Percentiles rank a stretch among this genome's conserved stretches.
phyloP scores from a whole-genome alignment of 2,329 filamentous ascomycete species.

The Exophiala spinifera region DNA sequence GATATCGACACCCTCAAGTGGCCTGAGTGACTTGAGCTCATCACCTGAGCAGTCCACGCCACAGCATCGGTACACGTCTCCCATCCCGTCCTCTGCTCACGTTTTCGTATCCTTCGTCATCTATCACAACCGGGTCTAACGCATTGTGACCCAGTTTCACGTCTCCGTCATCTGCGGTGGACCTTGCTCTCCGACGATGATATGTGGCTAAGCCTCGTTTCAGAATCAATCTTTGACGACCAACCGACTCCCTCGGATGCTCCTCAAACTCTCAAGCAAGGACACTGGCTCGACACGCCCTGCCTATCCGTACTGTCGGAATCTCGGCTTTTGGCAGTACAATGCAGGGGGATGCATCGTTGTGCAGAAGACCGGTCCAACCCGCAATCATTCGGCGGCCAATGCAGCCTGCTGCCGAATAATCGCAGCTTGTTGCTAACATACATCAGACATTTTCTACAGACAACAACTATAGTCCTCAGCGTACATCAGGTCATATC shows the following conservation, averaged over 20 bases:
- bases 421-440: background rate
- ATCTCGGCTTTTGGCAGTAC: constrained; percentile 2
- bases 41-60: constrained; percentile 14
- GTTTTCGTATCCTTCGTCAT: background rate
- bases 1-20: background rate
- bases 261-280: constrained; percentile 5
- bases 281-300: background rate
- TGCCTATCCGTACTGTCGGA: constrained; percentile 11
- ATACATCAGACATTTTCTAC: background rate
- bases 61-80: background rate
- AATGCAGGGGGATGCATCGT: constrained; percentile 22
- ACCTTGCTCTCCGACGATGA: constrained; percentile 7
- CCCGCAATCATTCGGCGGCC: constrained; percentile 3
- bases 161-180: background rate
- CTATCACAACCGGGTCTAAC: background rate
- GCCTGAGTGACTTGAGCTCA: constrained; percentile 22
- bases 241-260: constrained; percentile 12
- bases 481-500: constrained; percentile 54
- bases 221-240: constrained; percentile 18
- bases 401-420: background rate
- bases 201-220: constrained; percentile 12
- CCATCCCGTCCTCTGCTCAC: background rate
- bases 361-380: constrained; percentile 5
- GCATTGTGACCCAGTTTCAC: background rate
- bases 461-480: background rate